A percentile compares a stretch with the other conserved stretches of the same genome.
Evolutionary conservation across 1,284 basidiomycete genomes (phyloP).

Genomic region (Lentinus polychrous): DNA sequence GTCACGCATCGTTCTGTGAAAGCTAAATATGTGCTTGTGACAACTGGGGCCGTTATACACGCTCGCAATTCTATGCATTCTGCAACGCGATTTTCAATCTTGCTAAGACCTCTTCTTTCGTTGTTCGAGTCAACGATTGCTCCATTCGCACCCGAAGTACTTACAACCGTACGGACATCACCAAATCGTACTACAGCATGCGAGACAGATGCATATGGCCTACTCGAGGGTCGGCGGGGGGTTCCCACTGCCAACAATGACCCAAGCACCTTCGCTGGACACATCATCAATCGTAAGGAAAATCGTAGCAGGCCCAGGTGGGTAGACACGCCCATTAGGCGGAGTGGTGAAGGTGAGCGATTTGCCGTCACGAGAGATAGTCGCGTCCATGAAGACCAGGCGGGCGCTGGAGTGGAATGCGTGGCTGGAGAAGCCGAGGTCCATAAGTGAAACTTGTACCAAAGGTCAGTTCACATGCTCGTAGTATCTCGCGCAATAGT

Average conservation of each 20-base stretch:
- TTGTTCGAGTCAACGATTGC: too few relatives aligned
- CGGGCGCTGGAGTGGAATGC: conserved; percentile 39
- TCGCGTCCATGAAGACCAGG: conserved; percentile 38
- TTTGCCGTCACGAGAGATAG: conserved; percentile 27
- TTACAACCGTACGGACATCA: too few relatives aligned
- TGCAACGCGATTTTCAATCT: too few relatives aligned
- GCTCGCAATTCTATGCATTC: too few relatives aligned
- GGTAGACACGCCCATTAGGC: conserved; percentile 39
- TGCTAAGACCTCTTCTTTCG: too few relatives aligned
- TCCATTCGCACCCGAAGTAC: too few relatives aligned
- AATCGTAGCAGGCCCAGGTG: conserved; percentile 42
- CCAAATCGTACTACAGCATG: too few relatives aligned
- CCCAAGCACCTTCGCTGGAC: conserved; percentile 34
- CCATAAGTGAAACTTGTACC: not conserved
- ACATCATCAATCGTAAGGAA: conserved; percentile 44
- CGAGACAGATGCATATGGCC: too few relatives aligned
- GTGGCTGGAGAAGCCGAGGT: conserved; percentile 37
- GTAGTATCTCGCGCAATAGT: conserved; percentile 14
- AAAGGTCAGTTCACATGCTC: conserved; percentile 10
- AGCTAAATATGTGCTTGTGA: too few relatives aligned
- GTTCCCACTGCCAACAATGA: conserved; percentile 39
- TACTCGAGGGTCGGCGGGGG: conserved; percentile 9
- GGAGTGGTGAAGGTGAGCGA: conserved; percentile 36
- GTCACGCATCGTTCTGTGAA: too few relatives aligned
- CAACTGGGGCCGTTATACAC: too few relatives aligned